These are phyloP conservation scores for Penicillium janthinellum DNA, from an alignment of 2,329 filamentous ascomycete genomes.

Conservation along the genomic window DNA sequence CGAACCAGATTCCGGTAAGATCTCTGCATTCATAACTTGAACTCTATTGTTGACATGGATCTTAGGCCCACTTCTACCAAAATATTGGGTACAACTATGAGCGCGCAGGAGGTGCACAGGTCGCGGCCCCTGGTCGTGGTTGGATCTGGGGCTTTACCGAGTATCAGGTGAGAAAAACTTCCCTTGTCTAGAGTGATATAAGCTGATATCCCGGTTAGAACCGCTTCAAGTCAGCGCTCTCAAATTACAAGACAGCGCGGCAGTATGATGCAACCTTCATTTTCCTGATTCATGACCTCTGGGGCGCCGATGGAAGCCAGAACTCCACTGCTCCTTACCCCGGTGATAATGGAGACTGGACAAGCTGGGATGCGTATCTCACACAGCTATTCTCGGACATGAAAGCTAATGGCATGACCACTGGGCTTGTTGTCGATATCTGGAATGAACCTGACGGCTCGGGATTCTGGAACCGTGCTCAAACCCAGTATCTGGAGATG, in stretches of 20 bases:
- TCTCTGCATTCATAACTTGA: neutral
- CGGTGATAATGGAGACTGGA: constrained; percentile 1
- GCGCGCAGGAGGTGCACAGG: constrained; percentile 15
- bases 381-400: neutral
- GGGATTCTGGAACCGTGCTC: neutral
- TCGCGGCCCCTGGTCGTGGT: constrained; percentile 31
- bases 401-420: neutral
- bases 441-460: neutral
- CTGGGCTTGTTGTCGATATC: neutral
- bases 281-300: neutral
- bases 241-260: neutral
- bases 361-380: neutral
- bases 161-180: constrained; percentile 12
- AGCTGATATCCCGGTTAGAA: neutral
- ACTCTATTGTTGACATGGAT: neutral
- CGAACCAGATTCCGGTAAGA: constrained; percentile 1
- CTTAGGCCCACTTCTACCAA: neutral
- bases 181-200: neutral
- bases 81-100: constrained; percentile 14
- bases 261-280: neutral
- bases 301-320: neutral
- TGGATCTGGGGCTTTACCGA: constrained; percentile 42
- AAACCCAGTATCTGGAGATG: neutral
- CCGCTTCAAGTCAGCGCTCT: neutral
- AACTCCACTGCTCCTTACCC: neutral